Evolutionary conservation across 2,329 filamentous ascomycete species (phyloP).

Genomic region (Fusarium odoratissimum): DNA sequence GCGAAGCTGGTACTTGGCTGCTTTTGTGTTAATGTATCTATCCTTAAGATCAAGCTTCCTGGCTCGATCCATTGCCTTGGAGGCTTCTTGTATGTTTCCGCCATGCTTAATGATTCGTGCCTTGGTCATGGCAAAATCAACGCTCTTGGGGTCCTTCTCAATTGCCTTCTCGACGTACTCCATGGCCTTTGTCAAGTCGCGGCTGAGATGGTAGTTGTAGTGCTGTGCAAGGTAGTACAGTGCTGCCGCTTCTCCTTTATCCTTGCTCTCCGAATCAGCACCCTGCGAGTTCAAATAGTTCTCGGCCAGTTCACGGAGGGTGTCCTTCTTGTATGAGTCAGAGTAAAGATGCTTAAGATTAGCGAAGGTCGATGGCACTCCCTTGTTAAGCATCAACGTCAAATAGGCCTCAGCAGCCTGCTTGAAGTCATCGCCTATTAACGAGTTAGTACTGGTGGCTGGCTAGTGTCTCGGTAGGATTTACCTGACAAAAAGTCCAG

Average conservation of each 20-base stretch:
- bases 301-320: slow-evolving; percentile 79
- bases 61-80: slow-evolving; percentile 89
- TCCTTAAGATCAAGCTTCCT: slow-evolving; percentile 88
- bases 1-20: slow-evolving; percentile 94
- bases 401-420: slow-evolving; percentile 83
- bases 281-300: slow-evolving; percentile 76
- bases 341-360: slow-evolving; percentile 95
- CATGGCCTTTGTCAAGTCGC: slow-evolving; percentile 83
- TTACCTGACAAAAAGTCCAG: slow-evolving; percentile 86
- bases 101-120: slow-evolving; percentile 94
- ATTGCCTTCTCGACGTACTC: slow-evolving; percentile 87
- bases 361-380: slow-evolving; percentile 94
- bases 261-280: slow-evolving; percentile 58
- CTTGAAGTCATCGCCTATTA: slow-evolving; percentile 79
- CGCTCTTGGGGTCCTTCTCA: slow-evolving; percentile 79
- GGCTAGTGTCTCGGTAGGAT: slow-evolving; percentile 23
- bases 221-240: slow-evolving; percentile 97
- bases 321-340: slow-evolving; percentile 80
- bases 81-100: slow-evolving; percentile 82
- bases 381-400: slow-evolving; percentile 86
- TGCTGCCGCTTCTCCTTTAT: slow-evolving; percentile 79
- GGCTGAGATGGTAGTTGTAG: slow-evolving; percentile 92
- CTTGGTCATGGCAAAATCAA: slow-evolving; percentile 95
- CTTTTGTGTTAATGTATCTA: slow-evolving; percentile 98
- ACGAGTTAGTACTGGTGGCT: slow-evolving; percentile 33